Conservation (phyloP, 306 rosid genomes). For the Astragalus membranaceus region DNA sequence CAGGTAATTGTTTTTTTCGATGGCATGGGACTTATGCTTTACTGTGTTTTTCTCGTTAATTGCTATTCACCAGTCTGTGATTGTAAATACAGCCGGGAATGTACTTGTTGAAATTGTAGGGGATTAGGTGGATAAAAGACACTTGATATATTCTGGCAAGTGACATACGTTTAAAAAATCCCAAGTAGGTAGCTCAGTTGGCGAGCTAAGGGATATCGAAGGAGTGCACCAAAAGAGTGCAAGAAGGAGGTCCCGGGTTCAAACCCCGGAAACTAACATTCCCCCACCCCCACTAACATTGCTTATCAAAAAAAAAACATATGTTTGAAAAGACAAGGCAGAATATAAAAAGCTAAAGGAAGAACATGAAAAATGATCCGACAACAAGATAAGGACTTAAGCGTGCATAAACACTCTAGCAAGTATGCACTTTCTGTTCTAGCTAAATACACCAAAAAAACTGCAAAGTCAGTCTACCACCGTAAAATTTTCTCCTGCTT, state of each 20-base stretch:
- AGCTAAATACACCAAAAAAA: background rate
- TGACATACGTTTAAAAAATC: too few relatives aligned
- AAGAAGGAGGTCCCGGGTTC: too few relatives aligned
- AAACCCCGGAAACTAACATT: too few relatives aligned
- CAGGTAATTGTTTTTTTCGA: conserved; percentile 53
- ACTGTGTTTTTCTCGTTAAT: background rate
- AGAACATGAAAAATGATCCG: background rate
- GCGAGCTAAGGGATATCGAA: too few relatives aligned
- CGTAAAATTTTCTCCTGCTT: background rate
- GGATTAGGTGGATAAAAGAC: background rate
- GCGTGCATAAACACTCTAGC: background rate
- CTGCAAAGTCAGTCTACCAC: background rate
- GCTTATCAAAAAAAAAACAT: too few relatives aligned
- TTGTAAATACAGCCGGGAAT: background rate
- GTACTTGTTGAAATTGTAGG: background rate
- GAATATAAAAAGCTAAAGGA: background rate
- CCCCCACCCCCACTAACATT: too few relatives aligned
- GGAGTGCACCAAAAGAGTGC: too few relatives aligned
- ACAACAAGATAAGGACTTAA: background rate
- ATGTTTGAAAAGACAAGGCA: too few relatives aligned
- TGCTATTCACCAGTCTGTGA: background rate
- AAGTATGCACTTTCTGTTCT: background rate
- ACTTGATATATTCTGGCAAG: too few relatives aligned
- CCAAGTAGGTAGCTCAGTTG: too few relatives aligned
- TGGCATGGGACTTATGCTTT: background rate